Base-by-base conservation (phyloP, 352 stramenopile genomes). In the Phytophthora sp. region DNA sequence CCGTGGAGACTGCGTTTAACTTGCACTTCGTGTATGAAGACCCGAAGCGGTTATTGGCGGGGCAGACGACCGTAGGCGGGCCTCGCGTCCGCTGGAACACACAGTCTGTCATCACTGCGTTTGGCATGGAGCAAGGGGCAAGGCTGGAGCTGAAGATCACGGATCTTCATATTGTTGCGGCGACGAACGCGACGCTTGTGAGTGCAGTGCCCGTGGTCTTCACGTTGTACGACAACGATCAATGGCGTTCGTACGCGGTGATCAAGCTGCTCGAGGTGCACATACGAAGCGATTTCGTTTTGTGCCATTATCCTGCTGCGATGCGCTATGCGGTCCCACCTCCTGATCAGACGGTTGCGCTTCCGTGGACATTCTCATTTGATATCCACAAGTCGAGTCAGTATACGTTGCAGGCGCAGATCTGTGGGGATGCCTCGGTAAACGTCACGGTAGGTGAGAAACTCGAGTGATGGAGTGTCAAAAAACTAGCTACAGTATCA, bases 321-420 rank as follows among this genome's bases (percentile, higher is more conserved):
- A 75, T 86, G 66, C 79, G 81, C 21, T 80, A 82, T 60, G 61
- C 75, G 6, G 27, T 88, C 1, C 82, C 61, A 2, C 64, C 58
- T 12, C 35, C 46, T 53, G 49, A 52, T 27, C 44, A 16, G 21
- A 27, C 23, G 52, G 36, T 38, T 44, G 30, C n/a, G 38, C 24
- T 67, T 12, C 29, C 57, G 8, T 72, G 70, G 66, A 59, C 24
- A 20, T 1, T 73, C 23, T 21, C 11, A 27, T 85, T 89, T 51
- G 71, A 82, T 46, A 69, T 88, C 5, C 63, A 36, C 9, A 77
- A 73, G 35, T 15, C 80, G 0, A 88, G 78, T 74, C 52, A 73
- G 55, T 89, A 89, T 60, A 90, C 81, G 31, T 63, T 92, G 31
- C 81, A 90, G 51, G 67, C 77, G 13, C 79, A 88, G 52, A 70